Conservation (phyloP, 768 basidiomycete species). For the Psilocybe cubensis region DNA sequence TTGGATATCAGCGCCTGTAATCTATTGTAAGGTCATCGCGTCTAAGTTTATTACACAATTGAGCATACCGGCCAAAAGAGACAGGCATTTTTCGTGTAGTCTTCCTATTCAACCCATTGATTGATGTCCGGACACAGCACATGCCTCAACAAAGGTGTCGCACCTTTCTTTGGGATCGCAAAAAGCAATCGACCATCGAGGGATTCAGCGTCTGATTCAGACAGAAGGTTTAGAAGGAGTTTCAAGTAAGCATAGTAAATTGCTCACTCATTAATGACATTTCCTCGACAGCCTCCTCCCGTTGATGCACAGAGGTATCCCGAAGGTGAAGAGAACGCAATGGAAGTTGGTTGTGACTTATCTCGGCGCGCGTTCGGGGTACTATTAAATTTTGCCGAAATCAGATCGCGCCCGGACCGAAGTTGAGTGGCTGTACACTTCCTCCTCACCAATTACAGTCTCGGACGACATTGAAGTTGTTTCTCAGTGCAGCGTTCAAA, state of each 20-base stretch:
- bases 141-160: constrained; percentile 10
- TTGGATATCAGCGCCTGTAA: constrained; percentile 90
- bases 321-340: not conserved
- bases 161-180: constrained; percentile 98
- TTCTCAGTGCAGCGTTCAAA: not conserved
- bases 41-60: constrained; percentile 3
- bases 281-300: not conserved
- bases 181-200: constrained; percentile 88
- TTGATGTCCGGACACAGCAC: constrained; percentile 7
- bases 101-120: constrained; percentile 54
- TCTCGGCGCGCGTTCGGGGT: not conserved
- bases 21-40: constrained; percentile 5
- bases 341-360: constrained; percentile 1
- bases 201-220: constrained; percentile 62
- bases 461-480: not conserved
- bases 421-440: constrained; percentile 17
- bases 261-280: constrained; percentile 22
- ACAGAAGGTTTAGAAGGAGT: constrained; percentile 2
- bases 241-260: constrained; percentile 1
- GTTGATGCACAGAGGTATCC: not conserved
- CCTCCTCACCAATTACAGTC: constrained; percentile 7
- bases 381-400: constrained; percentile 23
- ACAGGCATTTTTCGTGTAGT: constrained; percentile 88
- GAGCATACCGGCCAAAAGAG: constrained; percentile 76
- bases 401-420: not conserved